Percentiles rank a stretch among this genome's conserved stretches.
These are phyloP conservation scores for Penicillium sp. DNA, from an alignment of 2,329 filamentous ascomycete species.

Conservation along the genomic window DNA sequence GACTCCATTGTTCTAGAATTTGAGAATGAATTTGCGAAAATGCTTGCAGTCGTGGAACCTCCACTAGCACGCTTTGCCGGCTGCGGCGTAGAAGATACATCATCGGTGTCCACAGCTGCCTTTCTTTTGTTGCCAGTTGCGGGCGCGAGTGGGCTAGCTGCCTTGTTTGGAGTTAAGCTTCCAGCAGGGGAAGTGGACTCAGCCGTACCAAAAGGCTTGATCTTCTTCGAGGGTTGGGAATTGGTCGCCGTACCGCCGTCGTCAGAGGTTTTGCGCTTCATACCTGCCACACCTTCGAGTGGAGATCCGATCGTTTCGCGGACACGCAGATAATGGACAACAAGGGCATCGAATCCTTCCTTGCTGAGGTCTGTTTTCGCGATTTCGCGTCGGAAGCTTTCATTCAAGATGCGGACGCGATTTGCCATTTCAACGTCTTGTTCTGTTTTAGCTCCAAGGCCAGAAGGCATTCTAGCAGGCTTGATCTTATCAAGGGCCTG, in stretches of 20 bases:
- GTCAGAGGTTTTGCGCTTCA: slow-evolving; percentile 35
- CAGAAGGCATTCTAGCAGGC: slow-evolving; percentile 25
- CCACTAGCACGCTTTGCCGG: slow-evolving; percentile 29
- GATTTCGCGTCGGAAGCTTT: slow-evolving; percentile 40
- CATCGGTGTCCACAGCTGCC: slow-evolving; percentile 25
- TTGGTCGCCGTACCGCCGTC: slow-evolving; percentile 25
- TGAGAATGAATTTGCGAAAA: slow-evolving; percentile 38
- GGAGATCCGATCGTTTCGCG: slow-evolving; percentile 45
- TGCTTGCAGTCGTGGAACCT: slow-evolving; percentile 35
- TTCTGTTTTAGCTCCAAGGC: slow-evolving; percentile 24
- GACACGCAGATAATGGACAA: slow-evolving; percentile 44
- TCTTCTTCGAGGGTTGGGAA: slow-evolving; percentile 29
- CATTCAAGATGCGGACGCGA: slow-evolving; percentile 41
- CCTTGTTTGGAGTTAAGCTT: slow-evolving; percentile 13
- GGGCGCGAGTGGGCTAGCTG: slow-evolving; percentile 12
- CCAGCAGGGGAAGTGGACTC: not conserved
- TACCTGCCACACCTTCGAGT: slow-evolving; percentile 27
- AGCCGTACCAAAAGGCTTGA: slow-evolving; percentile 22
- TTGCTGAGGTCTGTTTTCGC: slow-evolving; percentile 36
- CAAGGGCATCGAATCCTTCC: slow-evolving; percentile 41
- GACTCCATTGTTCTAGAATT: slow-evolving; percentile 27
- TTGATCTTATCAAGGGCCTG: slow-evolving; percentile 21
- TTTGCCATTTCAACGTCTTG: slow-evolving; percentile 30
- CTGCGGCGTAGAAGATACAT: slow-evolving; percentile 1
- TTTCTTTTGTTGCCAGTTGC: slow-evolving; percentile 27